Base-by-base conservation (phyloP, 148 eudicot genomes). In the Linanthus parryae region DNA sequence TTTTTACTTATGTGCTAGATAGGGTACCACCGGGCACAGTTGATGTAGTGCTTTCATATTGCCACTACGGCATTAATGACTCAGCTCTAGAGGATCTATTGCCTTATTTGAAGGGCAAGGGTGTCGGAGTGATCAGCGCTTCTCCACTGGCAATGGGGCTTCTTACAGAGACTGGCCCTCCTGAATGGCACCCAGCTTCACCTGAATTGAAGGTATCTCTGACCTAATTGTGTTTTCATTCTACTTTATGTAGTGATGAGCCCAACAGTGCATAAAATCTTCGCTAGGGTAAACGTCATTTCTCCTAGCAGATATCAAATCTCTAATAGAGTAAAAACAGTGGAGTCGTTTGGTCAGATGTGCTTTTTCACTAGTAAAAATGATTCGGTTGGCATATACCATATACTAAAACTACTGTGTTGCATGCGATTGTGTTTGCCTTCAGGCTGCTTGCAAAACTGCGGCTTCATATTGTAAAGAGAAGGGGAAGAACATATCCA, bases 141-240 rank as follows among this genome's bases (percentile, higher is more conserved):
- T 84, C 99, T 57, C 99, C 99, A 13, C 80, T 94, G 37, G 64
- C 99, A 42, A 94, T 94, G 99, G 99, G 99, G 31, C 99, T 94
- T 74, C 96, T 80, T 58, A 94, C 99, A 4, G 99, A 84, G 61
- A 70, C 46, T 61, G 99, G 96, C 30, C 91, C 95, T 56, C 99
- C 99, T 9, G 91, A 82, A 40, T 88, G 99, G 99, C 99, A 94
- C 67, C 99, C 99, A 58, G 99, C 99, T 63, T 74, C 99, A 37
- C 57, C 74, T 30, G 95, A 82, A 58, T 71, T 94, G 27, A 82
- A 88, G 95, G 99, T 88, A 25, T 30, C n/a, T n/a, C n/a, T 22
- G 40, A 29, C 51, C 26, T 11, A 15, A 13, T n/a, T 33, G 33
- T 34, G 8, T 15, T 51, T 13, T 47, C 0, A 29, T 11, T 2